Base-by-base conservation (phyloP, 345 rosid species). In the Mercurialis annua region DNA sequence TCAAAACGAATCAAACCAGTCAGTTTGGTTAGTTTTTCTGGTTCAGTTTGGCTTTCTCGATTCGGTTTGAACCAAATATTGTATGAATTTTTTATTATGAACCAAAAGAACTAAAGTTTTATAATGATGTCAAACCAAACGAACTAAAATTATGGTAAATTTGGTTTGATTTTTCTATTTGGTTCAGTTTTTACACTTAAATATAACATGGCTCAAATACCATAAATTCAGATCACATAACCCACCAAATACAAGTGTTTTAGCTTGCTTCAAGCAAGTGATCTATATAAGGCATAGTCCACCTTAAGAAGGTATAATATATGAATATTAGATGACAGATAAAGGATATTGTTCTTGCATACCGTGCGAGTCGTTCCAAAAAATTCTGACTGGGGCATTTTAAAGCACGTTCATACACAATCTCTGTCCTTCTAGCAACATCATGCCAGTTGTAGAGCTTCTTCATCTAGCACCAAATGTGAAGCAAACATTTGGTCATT, bases 381-480 rank as follows among this genome's bases (percentile, higher is more conserved):
- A 91, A 87, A 76, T 30, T 73, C 64, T 87, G 90, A 71, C 83
- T 71, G 44, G 95, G 79, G 71, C 93, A 87, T 56, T 81, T 85
- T 76, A 89, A 65, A 29, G 98, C 95, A 49, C 83, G 86, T 59
- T 84, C 84, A 53, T 91, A 94, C 10, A 94, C 97, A 48, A 87
- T 89, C 86, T 91, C 95, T 29, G 96, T 89, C 79, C 99, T 84
- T 78, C 81, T 84, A 51, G 99, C 96, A 57, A 91, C 98, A 81
- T 94, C 99, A 54, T 84, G 94, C 99, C 98, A 94, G 79, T 85
- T 83, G 61, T 94, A 94, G 46, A 94, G 95, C 71, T 81, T 83
- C 82, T 80, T 91, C 92, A 91, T 84, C 90, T 85, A 47, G 51
- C 34, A 71, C 31, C 30, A 48, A 61, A 31, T 5, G 33, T 44